phyloP scores from a whole-genome alignment of 495 filamentous ascomycete genomes.

The Delitschia confertaspora region DNA sequence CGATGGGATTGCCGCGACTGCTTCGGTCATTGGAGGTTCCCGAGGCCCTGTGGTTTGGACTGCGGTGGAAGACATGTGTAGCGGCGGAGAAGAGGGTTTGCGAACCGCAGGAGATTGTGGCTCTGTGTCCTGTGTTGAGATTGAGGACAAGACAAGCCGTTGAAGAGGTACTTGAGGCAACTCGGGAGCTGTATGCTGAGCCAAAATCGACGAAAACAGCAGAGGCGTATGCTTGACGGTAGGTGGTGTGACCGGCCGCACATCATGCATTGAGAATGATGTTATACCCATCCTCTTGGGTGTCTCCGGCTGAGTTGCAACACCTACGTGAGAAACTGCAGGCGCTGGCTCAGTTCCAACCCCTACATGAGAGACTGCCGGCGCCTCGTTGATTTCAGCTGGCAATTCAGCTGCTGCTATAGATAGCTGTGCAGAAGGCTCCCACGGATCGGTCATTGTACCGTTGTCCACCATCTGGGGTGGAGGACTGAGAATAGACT shows the following conservation, averaged over 20 bases:
- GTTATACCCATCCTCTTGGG: slow-evolving; percentile 30
- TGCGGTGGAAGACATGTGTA: slow-evolving; percentile 1
- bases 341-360: slow-evolving; percentile 8
- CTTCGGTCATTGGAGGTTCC: not conserved
- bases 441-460: slow-evolving; percentile 78
- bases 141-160: no score
- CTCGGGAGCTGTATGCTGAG: no score
- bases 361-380: slow-evolving; percentile 1
- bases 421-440: slow-evolving; percentile 6
- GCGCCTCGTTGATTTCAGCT: not conserved
- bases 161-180: no score
- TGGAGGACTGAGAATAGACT: slow-evolving; percentile 26
- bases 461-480: slow-evolving; percentile 43
- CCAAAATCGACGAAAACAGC: no score
- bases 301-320: slow-evolving; percentile 6
- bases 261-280: slow-evolving; percentile 25
- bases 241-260: no score
- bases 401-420: not conserved
- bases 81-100: no score
- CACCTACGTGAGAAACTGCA: not conserved
- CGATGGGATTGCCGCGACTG: no score
- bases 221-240: no score
- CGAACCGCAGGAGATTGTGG: slow-evolving; percentile 22
- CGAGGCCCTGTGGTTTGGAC: slow-evolving; percentile 3
- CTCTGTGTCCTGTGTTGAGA: slow-evolving; percentile 28